These are phyloP conservation scores for Biscogniauxia mediterranea DNA, from an alignment of 2,329 filamentous ascomycete genomes.

Conservation along the genomic window DNA sequence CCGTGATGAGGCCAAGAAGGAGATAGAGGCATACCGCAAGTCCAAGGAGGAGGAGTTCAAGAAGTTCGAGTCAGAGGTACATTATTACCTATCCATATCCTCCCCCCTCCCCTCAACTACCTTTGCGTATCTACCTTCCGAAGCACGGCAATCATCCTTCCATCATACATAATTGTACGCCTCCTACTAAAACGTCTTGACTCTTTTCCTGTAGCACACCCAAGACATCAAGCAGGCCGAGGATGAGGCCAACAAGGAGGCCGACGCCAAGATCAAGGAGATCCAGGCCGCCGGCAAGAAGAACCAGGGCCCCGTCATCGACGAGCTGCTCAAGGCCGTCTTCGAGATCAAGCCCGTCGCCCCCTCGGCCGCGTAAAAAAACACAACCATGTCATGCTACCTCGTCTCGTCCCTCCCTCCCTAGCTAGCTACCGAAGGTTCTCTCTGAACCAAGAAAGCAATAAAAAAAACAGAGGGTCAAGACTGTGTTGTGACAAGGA, in stretches of 20 bases:
- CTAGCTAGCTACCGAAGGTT: no score
- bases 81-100: background rate
- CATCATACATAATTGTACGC: no score
- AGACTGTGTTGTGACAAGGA: no score
- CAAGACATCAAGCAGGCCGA: slow-evolving; percentile 83
- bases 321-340: slow-evolving; percentile 81
- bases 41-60: slow-evolving; percentile 94
- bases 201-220: slow-evolving; percentile 65
- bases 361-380: slow-evolving; percentile 35
- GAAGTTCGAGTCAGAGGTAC: slow-evolving; percentile 77
- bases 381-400: background rate
- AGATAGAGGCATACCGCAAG: slow-evolving; percentile 89
- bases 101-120: background rate
- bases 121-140: no score
- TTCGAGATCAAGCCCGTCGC: slow-evolving; percentile 75
- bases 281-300: slow-evolving; percentile 80
- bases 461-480: no score
- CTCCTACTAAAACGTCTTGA: no score
- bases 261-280: slow-evolving; percentile 75
- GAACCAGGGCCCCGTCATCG: slow-evolving; percentile 74
- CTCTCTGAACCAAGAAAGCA: no score
- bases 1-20: slow-evolving; percentile 93
- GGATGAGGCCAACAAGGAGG: slow-evolving; percentile 75
- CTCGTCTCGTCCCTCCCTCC: no score
- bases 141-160: background rate